Base-by-base conservation (phyloP, 2,329 filamentous ascomycete genomes). In the Coniochaeta hoffmannii region DNA sequence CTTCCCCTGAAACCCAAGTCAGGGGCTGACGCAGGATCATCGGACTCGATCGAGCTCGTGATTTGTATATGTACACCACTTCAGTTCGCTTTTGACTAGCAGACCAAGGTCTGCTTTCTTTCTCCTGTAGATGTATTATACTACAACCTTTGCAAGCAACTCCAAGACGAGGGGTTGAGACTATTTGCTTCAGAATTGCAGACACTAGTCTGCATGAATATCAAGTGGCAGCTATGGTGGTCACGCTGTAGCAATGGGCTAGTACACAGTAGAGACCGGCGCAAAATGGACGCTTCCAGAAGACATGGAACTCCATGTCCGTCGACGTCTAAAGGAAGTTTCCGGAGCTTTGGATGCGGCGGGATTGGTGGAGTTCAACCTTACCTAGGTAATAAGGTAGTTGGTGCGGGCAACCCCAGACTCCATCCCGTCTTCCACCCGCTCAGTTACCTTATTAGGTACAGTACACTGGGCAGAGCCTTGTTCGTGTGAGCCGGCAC, bases 1-100 rank as follows among this genome's bases (percentile, higher is more conserved):
- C 46, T 64, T 65, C 44, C 60, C 50, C 7, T 46, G 22, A 46
- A n/a, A 4, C 2, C 2, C 11, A 28, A 4, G n/a, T n/a, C 7
- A 22, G 4, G 10, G n/a, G 36, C 12, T 14, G 36, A 12, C 17
- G 22, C 17, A 11, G n/a, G 22, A 15, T 19, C 41, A 28, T 26
- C 41, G 22, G n/a, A 28, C 24, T 26, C 26, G 41, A 24, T 15
- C n/a, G 11, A 46, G 41, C 19, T 46, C 4, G 1, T 28, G 12
- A 46, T 7, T n/a, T n/a, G n/a, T n/a, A n/a, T n/a, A n/a, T 15
- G 41, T 46, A 46, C 19, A 46, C 15, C 26, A 46, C 41, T 26
- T 12, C 3, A 15, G 41, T 46, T 46, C 24, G 26, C 22, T 46
- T 24, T 28, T 8, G 22, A 5, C 2, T 12, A 9, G 14, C 24